A percentile compares a stretch with the other conserved stretches of the same genome.
phyloP scores from a whole-genome alignment of 2,329 filamentous ascomycete genomes.

The Verticillium albo-atrum region DNA sequence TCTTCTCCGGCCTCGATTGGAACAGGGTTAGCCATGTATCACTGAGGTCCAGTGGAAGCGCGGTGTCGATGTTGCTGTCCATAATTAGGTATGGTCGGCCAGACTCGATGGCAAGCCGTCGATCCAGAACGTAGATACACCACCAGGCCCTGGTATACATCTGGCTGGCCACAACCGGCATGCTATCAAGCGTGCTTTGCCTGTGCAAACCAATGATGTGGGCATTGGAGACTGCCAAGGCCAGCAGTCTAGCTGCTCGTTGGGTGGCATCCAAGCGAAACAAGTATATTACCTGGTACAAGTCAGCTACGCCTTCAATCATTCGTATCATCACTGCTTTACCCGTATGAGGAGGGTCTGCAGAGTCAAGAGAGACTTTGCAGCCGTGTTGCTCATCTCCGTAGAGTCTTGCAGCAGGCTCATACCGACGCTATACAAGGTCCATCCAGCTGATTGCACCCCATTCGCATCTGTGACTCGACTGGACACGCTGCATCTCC shows the following conservation, averaged over 20 bases:
- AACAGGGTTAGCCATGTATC: constrained; percentile 5
- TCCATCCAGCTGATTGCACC: constrained; percentile 8
- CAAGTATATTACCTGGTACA: background rate
- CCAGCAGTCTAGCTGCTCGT: constrained; percentile 3
- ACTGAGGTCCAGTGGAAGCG: constrained; percentile 2
- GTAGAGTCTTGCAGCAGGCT: constrained; percentile 4
- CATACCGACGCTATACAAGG: constrained; percentile 6
- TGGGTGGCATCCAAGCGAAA: constrained; percentile 8
- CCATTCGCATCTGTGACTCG: constrained; percentile 7
- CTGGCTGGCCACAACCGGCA: constrained; percentile 3
- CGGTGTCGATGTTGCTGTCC: background rate
- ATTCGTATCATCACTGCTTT: background rate
- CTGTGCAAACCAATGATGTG: constrained; percentile 8
- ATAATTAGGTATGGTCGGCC: constrained; percentile 6
- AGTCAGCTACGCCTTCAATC: background rate
- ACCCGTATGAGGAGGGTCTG: constrained; percentile 4
- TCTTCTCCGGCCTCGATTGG: background rate
- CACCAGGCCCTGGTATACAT: constrained; percentile 6
- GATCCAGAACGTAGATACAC: constrained; percentile 6
- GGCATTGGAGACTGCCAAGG: constrained; percentile 7
- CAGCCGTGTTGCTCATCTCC: constrained; percentile 2
- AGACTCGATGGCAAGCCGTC: constrained; percentile 6
- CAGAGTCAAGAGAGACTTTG: constrained; percentile 5
- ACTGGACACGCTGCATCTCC: constrained; percentile 6
- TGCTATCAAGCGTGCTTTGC: constrained; percentile 1